Percentiles rank a stretch among this genome's conserved stretches.
Conservation (phyloP, 2,329 filamentous ascomycete genomes). For the Ophiostoma pallidulum region DNA sequence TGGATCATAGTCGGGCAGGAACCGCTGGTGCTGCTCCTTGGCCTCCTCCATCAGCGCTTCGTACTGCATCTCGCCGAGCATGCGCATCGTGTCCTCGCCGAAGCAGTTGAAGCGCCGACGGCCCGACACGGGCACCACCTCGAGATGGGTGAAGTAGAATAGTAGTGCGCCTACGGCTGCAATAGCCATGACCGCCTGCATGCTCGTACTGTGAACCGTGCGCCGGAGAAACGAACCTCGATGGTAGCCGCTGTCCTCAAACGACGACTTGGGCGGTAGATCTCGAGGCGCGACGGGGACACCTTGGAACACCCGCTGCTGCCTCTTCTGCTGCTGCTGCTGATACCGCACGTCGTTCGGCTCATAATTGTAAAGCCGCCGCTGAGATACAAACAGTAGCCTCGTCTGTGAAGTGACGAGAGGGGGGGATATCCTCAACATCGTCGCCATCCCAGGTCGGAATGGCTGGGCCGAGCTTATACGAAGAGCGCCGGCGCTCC, state of each 20-base stretch:
- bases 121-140: slow-evolving; percentile 63
- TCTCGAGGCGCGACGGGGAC: slow-evolving; percentile 13
- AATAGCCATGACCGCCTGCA: slow-evolving; percentile 31
- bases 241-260: slow-evolving; percentile 6
- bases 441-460: neutral
- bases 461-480: neutral
- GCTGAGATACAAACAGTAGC: slow-evolving; percentile 1
- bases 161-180: slow-evolving; percentile 35
- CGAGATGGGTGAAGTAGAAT: slow-evolving; percentile 61
- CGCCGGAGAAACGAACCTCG: slow-evolving; percentile 4
- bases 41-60: slow-evolving; percentile 46
- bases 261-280: slow-evolving; percentile 13
- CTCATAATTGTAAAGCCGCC: slow-evolving; percentile 12
- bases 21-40: slow-evolving; percentile 39
- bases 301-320: slow-evolving; percentile 5
- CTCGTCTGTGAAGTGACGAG: neutral
- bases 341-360: slow-evolving; percentile 7
- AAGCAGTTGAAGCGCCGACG: slow-evolving; percentile 66
- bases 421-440: no score
- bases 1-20: slow-evolving; percentile 52
- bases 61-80: slow-evolving; percentile 44
- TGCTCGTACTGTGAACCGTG: slow-evolving; percentile 21
- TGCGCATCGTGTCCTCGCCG: slow-evolving; percentile 43
- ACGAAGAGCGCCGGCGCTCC: neutral
- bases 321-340: slow-evolving; percentile 3